Conservation (phyloP, 768 basidiomycete species). For the Kondoa malvinella region DNA sequence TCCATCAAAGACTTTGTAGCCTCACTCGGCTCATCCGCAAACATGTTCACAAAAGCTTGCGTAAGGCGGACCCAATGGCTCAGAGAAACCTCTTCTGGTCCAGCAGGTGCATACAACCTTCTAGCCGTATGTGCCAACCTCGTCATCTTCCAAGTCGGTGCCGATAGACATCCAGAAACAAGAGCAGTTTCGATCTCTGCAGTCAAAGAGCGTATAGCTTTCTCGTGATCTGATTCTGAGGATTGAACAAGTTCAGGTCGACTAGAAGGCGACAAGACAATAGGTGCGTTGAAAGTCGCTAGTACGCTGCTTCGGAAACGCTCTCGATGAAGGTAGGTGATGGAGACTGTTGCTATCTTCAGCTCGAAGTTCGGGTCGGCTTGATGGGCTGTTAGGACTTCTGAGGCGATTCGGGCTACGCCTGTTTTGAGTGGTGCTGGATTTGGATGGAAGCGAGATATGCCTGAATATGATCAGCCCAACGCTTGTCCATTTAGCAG, state of each 20-base stretch:
- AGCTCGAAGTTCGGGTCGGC: conserved; percentile 39
- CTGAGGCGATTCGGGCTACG: conserved; percentile 65
- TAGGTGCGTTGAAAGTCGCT: conserved; percentile 40
- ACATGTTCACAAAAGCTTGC: conserved; percentile 56
- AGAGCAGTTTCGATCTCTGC: conserved; percentile 50
- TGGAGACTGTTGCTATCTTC: conserved; percentile 14
- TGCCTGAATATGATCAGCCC: no score
- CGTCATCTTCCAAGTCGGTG: conserved; percentile 66
- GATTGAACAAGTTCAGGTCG: neutral
- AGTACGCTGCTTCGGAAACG: conserved; percentile 77
- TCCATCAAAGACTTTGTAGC: conserved; percentile 24
- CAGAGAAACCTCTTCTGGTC: conserved; percentile 58
- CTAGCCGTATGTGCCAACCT: conserved; percentile 59
- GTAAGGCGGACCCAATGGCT: conserved; percentile 68
- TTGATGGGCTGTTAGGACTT: conserved; percentile 53
- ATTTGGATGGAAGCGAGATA: conserved; percentile 68
- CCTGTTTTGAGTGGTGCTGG: conserved; percentile 78
- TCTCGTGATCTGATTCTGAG: conserved; percentile 34
- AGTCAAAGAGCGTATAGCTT: conserved; percentile 46
- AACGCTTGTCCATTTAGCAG: conserved; percentile 68
- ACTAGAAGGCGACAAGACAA: conserved; percentile 22
- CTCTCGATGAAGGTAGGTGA: conserved; percentile 49
- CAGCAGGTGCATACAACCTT: conserved; percentile 70
- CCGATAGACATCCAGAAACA: conserved; percentile 58
- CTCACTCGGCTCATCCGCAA: conserved; percentile 37